Evolutionary conservation across 441 rosid species (phyloP).

Genomic region (Pelargonium myrrhifolium): DNA sequence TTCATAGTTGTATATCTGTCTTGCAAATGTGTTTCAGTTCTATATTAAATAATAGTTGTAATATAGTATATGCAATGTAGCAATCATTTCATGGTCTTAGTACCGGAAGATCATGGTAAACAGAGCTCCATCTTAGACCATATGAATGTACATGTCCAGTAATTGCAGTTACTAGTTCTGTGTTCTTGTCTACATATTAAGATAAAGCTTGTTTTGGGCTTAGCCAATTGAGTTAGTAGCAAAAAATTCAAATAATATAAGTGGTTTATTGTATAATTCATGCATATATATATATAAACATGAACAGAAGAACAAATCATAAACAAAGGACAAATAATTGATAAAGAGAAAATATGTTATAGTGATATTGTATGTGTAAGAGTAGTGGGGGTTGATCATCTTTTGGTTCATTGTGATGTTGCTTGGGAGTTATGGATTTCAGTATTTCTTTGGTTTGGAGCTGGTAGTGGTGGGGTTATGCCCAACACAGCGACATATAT

Average conservation of each 20-base stretch:
- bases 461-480: not conserved
- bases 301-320: not conserved
- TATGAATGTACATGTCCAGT: not conserved
- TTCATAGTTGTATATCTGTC: not conserved
- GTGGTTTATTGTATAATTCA: not conserved
- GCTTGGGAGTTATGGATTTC: not conserved
- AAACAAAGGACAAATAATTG: not conserved
- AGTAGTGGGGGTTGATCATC: not conserved
- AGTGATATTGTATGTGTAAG: not conserved
- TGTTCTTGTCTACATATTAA: not conserved
- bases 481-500: not conserved
- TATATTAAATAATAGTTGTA: not conserved
- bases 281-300: not conserved
- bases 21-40: not conserved
- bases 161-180: not conserved
- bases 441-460: not conserved
- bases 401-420: not conserved
- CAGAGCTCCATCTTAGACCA: no score
- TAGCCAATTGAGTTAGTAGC: not conserved
- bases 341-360: constrained; percentile 3
- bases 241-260: not conserved
- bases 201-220: not conserved
- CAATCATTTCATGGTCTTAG: constrained; percentile 4
- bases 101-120: not conserved
- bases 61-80: not conserved